A percentile compares a stretch with the other conserved stretches of the same genome.
Conservation (phyloP, 1,139 yeast genomes). For the Lodderomyces margitis region DNA sequence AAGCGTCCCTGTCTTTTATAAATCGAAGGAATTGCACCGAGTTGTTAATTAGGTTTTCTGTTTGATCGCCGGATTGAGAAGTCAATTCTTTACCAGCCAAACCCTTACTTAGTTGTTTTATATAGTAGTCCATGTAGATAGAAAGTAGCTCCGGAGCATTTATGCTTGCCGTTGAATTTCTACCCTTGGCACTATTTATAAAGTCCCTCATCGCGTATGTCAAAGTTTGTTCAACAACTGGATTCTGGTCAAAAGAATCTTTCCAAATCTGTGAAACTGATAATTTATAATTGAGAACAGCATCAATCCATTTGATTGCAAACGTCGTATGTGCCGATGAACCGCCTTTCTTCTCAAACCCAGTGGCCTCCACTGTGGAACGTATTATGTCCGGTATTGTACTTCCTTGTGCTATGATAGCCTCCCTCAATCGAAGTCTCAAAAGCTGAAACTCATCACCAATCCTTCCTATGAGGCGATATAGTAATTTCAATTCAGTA, state of each 20-base stretch:
- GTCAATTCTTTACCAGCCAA: constrained; percentile 18
- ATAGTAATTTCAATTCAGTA: constrained; percentile 40
- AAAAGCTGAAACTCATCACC: constrained; percentile 53
- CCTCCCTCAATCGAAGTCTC: constrained; percentile 46
- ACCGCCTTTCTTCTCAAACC: constrained; percentile 11
- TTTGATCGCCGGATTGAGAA: constrained; percentile 47
- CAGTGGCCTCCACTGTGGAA: constrained; percentile 6
- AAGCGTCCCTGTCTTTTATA: constrained; percentile 81
- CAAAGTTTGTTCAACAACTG: constrained; percentile 52
- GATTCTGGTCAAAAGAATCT: constrained; percentile 49
- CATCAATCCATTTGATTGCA: constrained; percentile 71
- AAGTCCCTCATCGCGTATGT: constrained; percentile 63
- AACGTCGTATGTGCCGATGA: constrained; percentile 36
- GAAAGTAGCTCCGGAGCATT: constrained; percentile 75
- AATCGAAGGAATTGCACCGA: constrained; percentile 64
- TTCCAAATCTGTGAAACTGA: constrained; percentile 50
- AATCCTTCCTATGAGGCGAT: constrained; percentile 52
- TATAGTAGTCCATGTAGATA: constrained; percentile 68
- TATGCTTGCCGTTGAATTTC: constrained; percentile 18
- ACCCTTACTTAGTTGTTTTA: constrained; percentile 57
- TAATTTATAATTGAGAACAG: constrained; percentile 53
- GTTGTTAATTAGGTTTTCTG: constrained; percentile 54
- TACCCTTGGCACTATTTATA: constrained; percentile 41
- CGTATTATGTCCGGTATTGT: constrained; percentile 24
- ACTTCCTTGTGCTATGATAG: constrained; percentile 43